Percentiles rank a stretch among this genome's conserved stretches.
Conservation (phyloP, 257 asterid species). For the Plantago elongata region DNA sequence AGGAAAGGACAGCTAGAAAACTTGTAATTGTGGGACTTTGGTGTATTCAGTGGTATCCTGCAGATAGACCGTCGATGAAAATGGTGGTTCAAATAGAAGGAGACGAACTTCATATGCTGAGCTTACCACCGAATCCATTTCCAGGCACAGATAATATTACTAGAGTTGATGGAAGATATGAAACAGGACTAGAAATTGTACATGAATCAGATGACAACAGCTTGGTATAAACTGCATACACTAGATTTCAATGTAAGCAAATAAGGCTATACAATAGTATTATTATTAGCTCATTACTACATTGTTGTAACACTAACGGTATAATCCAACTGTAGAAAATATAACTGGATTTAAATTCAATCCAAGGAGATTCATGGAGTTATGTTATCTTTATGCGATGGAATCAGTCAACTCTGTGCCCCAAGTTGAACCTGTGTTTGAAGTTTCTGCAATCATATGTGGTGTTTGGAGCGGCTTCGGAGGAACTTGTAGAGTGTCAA, state of each 20-base stretch:
- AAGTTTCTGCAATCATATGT: no score
- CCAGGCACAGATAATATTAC: constrained; percentile 10
- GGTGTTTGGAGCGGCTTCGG: constrained; percentile 1
- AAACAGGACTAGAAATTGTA: constrained; percentile 4
- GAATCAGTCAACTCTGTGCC: no score
- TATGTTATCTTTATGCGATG: no score
- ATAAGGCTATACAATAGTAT: no score
- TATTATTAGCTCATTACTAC: no score
- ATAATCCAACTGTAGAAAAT: no score
- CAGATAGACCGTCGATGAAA: constrained; percentile 28
- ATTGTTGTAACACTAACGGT: no score
- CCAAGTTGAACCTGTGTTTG: no score
- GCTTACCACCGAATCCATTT: constrained; percentile 29
- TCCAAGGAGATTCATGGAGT: no score
- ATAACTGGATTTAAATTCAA: no score
- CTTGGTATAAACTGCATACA: neutral
- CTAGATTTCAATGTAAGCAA: no score
- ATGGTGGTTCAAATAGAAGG: constrained; percentile 29
- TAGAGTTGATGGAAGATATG: neutral
- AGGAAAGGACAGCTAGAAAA: constrained; percentile 10
- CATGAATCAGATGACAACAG: neutral
- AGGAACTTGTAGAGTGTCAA: constrained; percentile 21
- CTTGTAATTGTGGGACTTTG: constrained; percentile 23
- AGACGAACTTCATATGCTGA: constrained; percentile 19
- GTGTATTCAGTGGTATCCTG: constrained; percentile 35